Evolutionary conservation across 768 basidiomycete species (phyloP).

Genomic region (Fomitopsis pulvina): DNA sequence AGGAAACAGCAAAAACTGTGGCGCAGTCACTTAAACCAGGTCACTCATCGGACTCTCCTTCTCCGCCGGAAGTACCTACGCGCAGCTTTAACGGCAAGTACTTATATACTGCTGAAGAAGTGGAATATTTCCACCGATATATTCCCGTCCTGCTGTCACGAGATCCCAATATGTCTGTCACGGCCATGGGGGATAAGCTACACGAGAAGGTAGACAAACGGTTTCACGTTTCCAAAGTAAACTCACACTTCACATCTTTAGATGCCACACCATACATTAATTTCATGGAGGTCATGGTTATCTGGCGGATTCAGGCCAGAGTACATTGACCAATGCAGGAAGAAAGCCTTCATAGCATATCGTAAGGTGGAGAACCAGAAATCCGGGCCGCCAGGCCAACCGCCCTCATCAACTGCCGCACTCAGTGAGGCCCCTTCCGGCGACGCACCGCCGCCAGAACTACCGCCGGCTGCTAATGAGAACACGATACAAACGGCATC

Average conservation of each 20-base stretch:
- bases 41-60: constrained; percentile 4
- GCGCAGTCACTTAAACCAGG: neutral
- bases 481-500: neutral
- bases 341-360: constrained; percentile 43
- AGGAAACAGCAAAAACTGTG: neutral
- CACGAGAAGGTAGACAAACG: constrained; percentile 36
- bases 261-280: constrained; percentile 53
- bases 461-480: neutral
- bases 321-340: constrained; percentile 38
- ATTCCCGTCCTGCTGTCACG: constrained; percentile 38
- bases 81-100: constrained; percentile 6
- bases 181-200: constrained; percentile 32
- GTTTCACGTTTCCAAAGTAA: neutral
- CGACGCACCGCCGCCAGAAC: neutral
- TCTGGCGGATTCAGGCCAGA: constrained; percentile 23
- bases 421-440: neutral
- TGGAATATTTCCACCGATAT: constrained; percentile 40
- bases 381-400: neutral
- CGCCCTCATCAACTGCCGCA: neutral
- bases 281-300: constrained; percentile 46
- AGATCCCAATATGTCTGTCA: constrained; percentile 38
- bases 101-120: constrained; percentile 45
- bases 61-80: constrained; percentile 9
- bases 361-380: constrained; percentile 30
- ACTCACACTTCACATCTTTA: constrained; percentile 20